These are phyloP conservation scores for Eucalyptus urophylla DNA, from an alignment of 345 rosid species.

Conservation along the genomic window DNA sequence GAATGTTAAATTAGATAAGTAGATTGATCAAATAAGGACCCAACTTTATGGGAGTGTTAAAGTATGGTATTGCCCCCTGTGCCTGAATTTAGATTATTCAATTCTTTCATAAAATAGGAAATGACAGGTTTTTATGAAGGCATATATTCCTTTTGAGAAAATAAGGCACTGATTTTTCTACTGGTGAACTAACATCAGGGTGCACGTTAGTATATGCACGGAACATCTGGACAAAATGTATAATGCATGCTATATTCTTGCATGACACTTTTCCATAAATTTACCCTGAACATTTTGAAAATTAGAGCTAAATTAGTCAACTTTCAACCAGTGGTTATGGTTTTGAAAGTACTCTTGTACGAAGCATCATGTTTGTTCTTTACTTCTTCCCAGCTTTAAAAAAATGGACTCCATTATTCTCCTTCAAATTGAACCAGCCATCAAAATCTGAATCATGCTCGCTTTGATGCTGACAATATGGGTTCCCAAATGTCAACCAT, in stretches of 20 bases:
- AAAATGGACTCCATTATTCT: background rate
- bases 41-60: background rate
- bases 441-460: background rate
- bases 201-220: background rate
- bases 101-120: background rate
- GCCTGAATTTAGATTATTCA: background rate
- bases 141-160: background rate
- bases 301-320: background rate
- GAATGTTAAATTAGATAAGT: background rate
- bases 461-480: background rate
- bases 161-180: background rate
- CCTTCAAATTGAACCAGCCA: background rate
- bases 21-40: background rate
- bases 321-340: background rate
- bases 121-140: background rate
- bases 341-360: background rate
- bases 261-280: background rate
- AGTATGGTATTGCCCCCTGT: background rate
- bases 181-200: background rate
- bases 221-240: background rate
- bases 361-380: background rate
- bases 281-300: background rate
- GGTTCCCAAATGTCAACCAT: background rate
- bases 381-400: background rate
- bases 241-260: background rate